Evolutionary conservation across 2,329 filamentous ascomycete species (phyloP), one percentile per base, ranked within the genome.

Genomic region (Ceratocystis diversiconidia): DNA sequence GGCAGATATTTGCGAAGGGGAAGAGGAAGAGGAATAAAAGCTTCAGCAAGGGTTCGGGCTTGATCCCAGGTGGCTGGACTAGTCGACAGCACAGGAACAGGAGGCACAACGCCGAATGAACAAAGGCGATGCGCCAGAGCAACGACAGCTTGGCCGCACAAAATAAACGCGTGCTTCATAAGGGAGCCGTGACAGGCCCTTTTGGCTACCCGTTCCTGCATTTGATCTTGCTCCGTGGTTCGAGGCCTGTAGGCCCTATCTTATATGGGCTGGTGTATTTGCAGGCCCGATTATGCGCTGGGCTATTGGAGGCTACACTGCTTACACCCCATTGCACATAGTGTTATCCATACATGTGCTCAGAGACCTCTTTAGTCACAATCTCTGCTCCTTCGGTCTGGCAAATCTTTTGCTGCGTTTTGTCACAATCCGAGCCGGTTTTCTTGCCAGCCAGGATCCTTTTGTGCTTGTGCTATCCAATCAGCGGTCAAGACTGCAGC

Each of bases 61-160:
- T 57, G 61, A 66, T 61, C 63, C 63, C 44, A 41, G 44, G 57
- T 65, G 46, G 43, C 44, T 61, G 57, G 63, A 52, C 28, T 32
- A 57, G 36, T 41, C 17, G 4, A 4, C 5, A 19, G 5, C 44
- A 48, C 15, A 48, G 46, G 36, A 19, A 12, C 46, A 6, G 10
- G 46, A 50, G 22, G 46, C 6, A 7, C 46, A 4, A n/a, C 7
- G 5, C 46, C 46, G n/a, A 0, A 8, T 2, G 46, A 50, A 7
- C 36, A 5, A 22, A 5, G n/a, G 22, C 3, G 17, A 3, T 12
- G 36, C 10, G 36, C 36, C 36, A 41, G 36, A 41, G 10, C 36
- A 41, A 41, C 36, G 36, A 41, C 36, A 41, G 10, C 36, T 12
- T 41, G 36, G 36, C 36, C 36, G 36, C 36, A 41, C 36, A 10